Base-by-base conservation (phyloP, 2,329 filamentous ascomycete genomes). In the Mariannaea elegans region DNA sequence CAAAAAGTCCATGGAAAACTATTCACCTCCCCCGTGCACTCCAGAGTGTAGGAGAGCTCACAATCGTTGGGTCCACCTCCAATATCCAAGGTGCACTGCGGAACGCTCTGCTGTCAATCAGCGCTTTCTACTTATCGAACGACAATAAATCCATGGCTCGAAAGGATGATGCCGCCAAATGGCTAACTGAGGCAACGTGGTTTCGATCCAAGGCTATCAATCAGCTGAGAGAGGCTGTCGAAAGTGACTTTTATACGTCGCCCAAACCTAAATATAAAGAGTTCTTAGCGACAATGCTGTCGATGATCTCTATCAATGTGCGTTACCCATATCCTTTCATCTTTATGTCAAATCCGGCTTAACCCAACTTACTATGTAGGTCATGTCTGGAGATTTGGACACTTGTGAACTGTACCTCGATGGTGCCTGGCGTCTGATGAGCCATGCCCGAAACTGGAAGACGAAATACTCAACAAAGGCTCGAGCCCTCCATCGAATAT, bases 261-360 rank as follows among this genome's bases (percentile, higher is more conserved):
- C 49, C 54, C 1, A 51, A 23, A 29, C 69, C 69, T 3, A 71
- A 67, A 21, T 72, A 72, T 23, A 72, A 72, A 36, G 70, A 71
- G 6, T 68, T 69, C 13, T 52, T 72, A 2, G 70, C 70, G 0
- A 71, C 70, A 1, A 71, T 71, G 68, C 16, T 72, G 14, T 72
- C 68, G 0, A 72, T 72, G 70, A 70, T 71, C 5, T 64, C 68
- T 0, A 72, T 71, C 3, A 71, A 71, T 36, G 69, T 68, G 38
- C 36, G 50, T 34, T 18, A 5, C n/a, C n/a, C 8, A 42, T 16
- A 36, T 7, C n/a, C 1, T 16, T 1, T 9, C 4, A n/a, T 8
- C 19, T 7, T 14, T 29, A 5, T 45, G 7, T 18, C 27, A 48
- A 46, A 31, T 12, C 27, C 12, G 7, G 2, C 14, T 41, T 29